Conservation (phyloP, 345 rosid species). For the Pistacia atlantica region DNA sequence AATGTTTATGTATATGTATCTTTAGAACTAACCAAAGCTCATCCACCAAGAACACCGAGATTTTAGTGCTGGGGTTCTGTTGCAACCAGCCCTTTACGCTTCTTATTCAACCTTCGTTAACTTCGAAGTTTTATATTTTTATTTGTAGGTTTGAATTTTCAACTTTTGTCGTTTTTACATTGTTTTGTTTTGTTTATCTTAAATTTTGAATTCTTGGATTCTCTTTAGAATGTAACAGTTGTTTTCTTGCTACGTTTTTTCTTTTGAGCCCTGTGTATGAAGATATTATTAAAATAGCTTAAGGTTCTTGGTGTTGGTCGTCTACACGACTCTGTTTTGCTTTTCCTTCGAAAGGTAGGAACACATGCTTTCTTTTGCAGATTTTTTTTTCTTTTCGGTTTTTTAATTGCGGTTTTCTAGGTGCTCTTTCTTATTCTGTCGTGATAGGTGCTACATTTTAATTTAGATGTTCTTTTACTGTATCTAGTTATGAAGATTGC, state of each 20-base stretch:
- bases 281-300: neutral
- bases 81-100: conserved; percentile 55
- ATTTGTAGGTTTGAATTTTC: conserved; percentile 28
- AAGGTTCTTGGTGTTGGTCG: neutral
- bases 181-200: conserved; percentile 16
- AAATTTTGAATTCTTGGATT: conserved; percentile 17
- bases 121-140: conserved; percentile 40
- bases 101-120: conserved; percentile 36
- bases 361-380: neutral
- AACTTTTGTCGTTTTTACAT: conserved; percentile 48
- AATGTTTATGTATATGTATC: neutral
- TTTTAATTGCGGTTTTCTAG: neutral
- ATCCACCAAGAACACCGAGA: conserved; percentile 19
- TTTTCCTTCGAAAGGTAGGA: conserved; percentile 13
- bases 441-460: neutral
- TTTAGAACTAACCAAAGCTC: conserved; percentile 22
- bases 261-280: conserved; percentile 20
- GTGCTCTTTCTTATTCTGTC: neutral
- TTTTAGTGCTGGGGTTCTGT: conserved; percentile 35
- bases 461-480: neutral
- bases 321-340: conserved; percentile 15
- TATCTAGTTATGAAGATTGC: neutral
- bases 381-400: neutral
- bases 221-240: conserved; percentile 19
- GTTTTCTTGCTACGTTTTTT: conserved; percentile 17